Evolutionary conservation across 169 alveolate species (phyloP).

Genomic region (Perkinsus olseni): DNA sequence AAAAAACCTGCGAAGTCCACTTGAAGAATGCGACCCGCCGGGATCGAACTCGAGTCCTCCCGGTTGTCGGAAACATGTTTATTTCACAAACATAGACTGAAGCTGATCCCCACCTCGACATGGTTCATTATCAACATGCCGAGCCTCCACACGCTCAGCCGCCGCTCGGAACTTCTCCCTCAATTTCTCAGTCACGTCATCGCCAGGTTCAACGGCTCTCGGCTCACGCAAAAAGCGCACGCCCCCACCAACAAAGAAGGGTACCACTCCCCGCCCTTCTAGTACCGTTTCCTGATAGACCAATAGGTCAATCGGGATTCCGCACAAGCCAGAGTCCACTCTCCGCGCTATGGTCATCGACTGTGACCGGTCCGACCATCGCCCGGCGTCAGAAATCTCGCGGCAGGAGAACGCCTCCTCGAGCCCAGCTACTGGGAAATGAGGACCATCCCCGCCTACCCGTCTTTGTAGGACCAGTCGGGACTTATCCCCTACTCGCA

Average conservation of each 20-base stretch:
- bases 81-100: not conserved
- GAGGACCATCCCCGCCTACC: not conserved
- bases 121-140: not conserved
- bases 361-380: not conserved
- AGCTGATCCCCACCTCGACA: not conserved
- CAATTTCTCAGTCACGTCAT: not conserved
- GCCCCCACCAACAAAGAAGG: not conserved
- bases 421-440: too few relatives aligned
- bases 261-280: not conserved
- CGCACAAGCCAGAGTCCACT: not conserved
- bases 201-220: not conserved
- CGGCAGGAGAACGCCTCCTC: not conserved
- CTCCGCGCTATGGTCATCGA: not conserved
- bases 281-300: not conserved
- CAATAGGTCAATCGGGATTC: not conserved
- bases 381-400: not conserved
- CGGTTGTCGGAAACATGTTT: not conserved
- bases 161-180: not conserved
- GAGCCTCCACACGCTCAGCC: not conserved
- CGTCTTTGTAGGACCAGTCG: not conserved
- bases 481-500: not conserved
- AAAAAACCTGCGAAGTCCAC: not conserved
- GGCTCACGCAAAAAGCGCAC: not conserved
- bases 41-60: not conserved
- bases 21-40: not conserved